Evolutionary conservation across 2,329 filamentous ascomycete species (phyloP).

Genomic region (Corynespora cassiicola): DNA sequence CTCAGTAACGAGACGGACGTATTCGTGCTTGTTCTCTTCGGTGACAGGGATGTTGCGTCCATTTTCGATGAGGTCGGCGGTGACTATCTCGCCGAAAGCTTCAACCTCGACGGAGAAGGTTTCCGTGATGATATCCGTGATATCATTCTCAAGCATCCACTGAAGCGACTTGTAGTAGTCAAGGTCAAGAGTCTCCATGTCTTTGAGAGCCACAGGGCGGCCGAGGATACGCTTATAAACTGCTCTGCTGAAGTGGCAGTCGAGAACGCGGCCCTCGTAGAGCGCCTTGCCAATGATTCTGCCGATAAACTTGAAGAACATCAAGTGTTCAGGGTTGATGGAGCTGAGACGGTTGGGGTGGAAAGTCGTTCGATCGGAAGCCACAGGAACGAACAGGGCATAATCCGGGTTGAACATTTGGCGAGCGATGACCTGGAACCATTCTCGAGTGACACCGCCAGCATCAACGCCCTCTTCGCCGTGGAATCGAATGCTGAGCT

Average conservation of each 20-base stretch:
- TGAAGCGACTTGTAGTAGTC: conserved; percentile 99
- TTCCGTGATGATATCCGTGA: conserved; percentile 96
- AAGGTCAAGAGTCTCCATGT: conserved; percentile 98
- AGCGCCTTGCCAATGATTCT: conserved; percentile 97
- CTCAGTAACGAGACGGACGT: conserved; percentile 92
- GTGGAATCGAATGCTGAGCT: conserved; percentile 96
- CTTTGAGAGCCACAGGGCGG: conserved; percentile 94
- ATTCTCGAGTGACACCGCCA: conserved; percentile 95
- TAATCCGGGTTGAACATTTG: conserved; percentile 99
- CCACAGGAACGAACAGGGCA: conserved; percentile 93
- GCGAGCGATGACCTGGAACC: conserved; percentile 96
- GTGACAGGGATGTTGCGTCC: conserved; percentile 93
- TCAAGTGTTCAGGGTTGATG: conserved; percentile 92
- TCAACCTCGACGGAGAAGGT: conserved; percentile 95
- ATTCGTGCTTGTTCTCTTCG: conserved; percentile 98
- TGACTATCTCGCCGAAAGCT: conserved; percentile 87
- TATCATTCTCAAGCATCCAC: conserved; percentile 99
- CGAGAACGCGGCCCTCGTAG: conserved; percentile 92
- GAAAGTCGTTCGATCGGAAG: conserved; percentile 97
- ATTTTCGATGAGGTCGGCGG: conserved; percentile 84
- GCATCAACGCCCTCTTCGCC: conserved; percentile 98
- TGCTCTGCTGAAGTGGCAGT: conserved; percentile 98
- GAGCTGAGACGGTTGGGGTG: conserved; percentile 94
- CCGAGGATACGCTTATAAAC: conserved; percentile 98
- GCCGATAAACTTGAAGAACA: conserved; percentile 99